Conservation (phyloP, 768 basidiomycete genomes). For the Boletus insuetus region DNA sequence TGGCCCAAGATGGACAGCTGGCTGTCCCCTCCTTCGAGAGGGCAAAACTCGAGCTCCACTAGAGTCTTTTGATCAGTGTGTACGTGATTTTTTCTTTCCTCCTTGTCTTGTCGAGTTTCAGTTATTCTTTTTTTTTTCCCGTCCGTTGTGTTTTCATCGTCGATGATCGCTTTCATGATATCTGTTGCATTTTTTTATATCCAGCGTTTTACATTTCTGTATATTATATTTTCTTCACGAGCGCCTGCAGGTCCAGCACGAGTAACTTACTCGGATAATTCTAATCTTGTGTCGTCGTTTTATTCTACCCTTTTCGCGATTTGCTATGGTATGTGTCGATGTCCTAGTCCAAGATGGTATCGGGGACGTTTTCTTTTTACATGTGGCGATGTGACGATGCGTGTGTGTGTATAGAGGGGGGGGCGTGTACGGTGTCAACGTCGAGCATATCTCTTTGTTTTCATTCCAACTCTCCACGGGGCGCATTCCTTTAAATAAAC, state of each 20-base stretch:
- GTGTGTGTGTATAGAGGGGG: no score
- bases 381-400: no score
- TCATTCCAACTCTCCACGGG: no score
- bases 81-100: not conserved
- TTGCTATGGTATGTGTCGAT: conserved; percentile 15
- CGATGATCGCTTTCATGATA: conserved; percentile 9
- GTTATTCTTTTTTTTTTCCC: not conserved
- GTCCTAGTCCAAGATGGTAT: not conserved
- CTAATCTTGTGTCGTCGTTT: conserved; percentile 22
- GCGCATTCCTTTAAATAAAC: no score
- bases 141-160: not conserved
- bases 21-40: conserved; percentile 28
- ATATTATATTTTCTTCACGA: conserved; percentile 22
- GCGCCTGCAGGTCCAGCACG: conserved; percentile 28
- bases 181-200: conserved; percentile 5
- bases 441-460: no score
- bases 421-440: no score
- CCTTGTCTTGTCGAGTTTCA: not conserved
- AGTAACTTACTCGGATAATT: conserved; percentile 34
- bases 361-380: no score
- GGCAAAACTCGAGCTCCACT: conserved; percentile 31
- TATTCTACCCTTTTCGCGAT: conserved; percentile 5
- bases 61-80: conserved; percentile 26
- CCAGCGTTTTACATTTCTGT: conserved; percentile 19
- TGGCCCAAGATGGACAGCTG: conserved; percentile 38